Percentiles rank a stretch among this genome's conserved stretches.
phyloP scores from a whole-genome alignment of 2,329 filamentous ascomycete genomes.

The Xylariaceae sp. region DNA sequence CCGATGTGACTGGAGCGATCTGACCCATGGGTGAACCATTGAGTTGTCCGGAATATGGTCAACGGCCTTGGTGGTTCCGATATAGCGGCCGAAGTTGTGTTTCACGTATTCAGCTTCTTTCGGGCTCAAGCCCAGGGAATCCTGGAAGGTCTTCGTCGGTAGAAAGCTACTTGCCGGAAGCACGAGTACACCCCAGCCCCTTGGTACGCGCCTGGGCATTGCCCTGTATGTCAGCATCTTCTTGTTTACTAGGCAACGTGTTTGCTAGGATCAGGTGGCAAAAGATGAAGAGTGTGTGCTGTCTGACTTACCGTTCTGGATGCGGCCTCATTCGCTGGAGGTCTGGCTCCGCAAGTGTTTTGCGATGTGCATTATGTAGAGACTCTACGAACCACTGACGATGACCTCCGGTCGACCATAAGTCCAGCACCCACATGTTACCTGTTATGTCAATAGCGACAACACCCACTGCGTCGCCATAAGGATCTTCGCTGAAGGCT shows the following conservation, averaged over 20 bases:
- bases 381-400: slow-evolving; percentile 16
- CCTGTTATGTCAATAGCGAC: slow-evolving; percentile 48
- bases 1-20: slow-evolving; percentile 11
- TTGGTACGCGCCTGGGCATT: slow-evolving; percentile 8
- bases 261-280: not conserved
- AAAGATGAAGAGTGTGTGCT: not conserved
- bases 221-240: too few relatives aligned
- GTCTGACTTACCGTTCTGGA: not conserved
- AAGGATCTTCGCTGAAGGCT: slow-evolving; percentile 42
- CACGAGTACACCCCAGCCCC: slow-evolving; percentile 47
- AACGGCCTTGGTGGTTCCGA: slow-evolving; percentile 24
- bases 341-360: not conserved
- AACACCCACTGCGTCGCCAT: slow-evolving; percentile 45
- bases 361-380: slow-evolving; percentile 11
- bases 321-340: not conserved
- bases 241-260: not conserved
- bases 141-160: slow-evolving; percentile 26
- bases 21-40: slow-evolving; percentile 25
- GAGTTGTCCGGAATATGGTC: slow-evolving; percentile 25
- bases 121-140: slow-evolving; percentile 30
- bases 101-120: slow-evolving; percentile 21
- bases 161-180: slow-evolving; percentile 41
- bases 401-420: slow-evolving; percentile 39
- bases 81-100: slow-evolving; percentile 22
- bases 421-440: slow-evolving; percentile 44